A percentile compares a stretch with the other conserved stretches of the same genome.
These are phyloP conservation scores for Apiospora malaysiana DNA, from an alignment of 2,329 filamentous ascomycete species.

Conservation along the genomic window DNA sequence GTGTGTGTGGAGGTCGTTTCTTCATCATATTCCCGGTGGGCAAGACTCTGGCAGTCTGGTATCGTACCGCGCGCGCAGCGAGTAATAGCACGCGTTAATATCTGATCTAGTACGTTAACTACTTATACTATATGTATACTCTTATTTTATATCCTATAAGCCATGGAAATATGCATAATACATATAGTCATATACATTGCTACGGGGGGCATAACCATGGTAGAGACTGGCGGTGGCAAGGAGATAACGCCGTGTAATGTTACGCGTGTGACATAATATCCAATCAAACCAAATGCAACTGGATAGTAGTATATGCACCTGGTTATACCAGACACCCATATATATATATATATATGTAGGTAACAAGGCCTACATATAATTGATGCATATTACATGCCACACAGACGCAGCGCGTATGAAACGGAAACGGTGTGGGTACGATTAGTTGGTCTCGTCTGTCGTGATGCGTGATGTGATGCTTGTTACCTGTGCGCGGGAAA, in stretches of 20 bases:
- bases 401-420: background rate
- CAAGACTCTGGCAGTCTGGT: background rate
- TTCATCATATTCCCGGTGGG: background rate
- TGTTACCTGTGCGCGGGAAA: background rate
- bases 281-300: background rate
- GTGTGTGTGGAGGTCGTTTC: background rate
- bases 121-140: background rate
- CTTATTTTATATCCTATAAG: background rate
- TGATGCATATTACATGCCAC: background rate
- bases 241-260: background rate
- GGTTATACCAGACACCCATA: background rate
- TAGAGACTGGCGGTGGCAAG: background rate
- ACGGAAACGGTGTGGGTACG: slow-evolving; percentile 1
- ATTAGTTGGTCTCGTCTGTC: background rate
- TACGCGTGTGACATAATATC: background rate
- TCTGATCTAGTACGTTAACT: background rate
- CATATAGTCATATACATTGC: background rate
- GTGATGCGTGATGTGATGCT: background rate
- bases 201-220: background rate
- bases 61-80: too few species aligned
- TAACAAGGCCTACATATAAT: background rate
- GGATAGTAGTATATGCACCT: background rate
- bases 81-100: background rate
- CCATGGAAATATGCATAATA: background rate
- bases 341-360: background rate